These are phyloP conservation scores for Eustoma russellianum DNA, from an alignment of 257 asterid genomes.

Conservation along the genomic window DNA sequence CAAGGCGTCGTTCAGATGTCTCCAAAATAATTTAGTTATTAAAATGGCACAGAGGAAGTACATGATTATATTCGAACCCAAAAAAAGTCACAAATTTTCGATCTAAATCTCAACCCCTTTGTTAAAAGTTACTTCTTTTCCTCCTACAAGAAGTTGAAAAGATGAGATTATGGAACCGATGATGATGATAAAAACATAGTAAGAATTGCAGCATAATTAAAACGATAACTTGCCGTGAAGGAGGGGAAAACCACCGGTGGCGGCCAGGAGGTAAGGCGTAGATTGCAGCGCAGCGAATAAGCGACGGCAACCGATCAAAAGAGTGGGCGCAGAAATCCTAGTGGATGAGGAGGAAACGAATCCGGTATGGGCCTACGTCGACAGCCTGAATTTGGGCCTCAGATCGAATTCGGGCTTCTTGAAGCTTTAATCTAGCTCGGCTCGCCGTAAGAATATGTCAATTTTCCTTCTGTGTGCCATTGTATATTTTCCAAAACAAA, in stretches of 20 bases:
- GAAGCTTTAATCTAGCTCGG: slow-evolving; percentile 13
- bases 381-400: slow-evolving; percentile 7
- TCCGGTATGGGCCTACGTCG: slow-evolving; percentile 10
- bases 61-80: too few relatives aligned
- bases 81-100: too few relatives aligned
- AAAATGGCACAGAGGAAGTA: too few relatives aligned
- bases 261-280: slow-evolving; percentile 3
- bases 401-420: slow-evolving; percentile 16
- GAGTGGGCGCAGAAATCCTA: slow-evolving; percentile 1
- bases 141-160: neutral
- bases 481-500: too few relatives aligned
- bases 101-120: too few relatives aligned
- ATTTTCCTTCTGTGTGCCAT: too few relatives aligned
- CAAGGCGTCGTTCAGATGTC: too few relatives aligned
- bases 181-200: neutral
- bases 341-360: slow-evolving; percentile 13
- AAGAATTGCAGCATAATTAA: neutral
- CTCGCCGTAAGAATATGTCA: slow-evolving; percentile 1
- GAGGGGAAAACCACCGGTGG: slow-evolving; percentile 7
- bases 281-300: neutral
- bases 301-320: neutral
- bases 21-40: too few relatives aligned
- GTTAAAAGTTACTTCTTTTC: too few relatives aligned
- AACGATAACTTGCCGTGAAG: slow-evolving; percentile 12
- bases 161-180: neutral